A percentile compares a stretch with the other conserved stretches of the same genome.
Evolutionary conservation across 2,329 filamentous ascomycete genomes (phyloP).

Genomic region (Sarocladium strictum): DNA sequence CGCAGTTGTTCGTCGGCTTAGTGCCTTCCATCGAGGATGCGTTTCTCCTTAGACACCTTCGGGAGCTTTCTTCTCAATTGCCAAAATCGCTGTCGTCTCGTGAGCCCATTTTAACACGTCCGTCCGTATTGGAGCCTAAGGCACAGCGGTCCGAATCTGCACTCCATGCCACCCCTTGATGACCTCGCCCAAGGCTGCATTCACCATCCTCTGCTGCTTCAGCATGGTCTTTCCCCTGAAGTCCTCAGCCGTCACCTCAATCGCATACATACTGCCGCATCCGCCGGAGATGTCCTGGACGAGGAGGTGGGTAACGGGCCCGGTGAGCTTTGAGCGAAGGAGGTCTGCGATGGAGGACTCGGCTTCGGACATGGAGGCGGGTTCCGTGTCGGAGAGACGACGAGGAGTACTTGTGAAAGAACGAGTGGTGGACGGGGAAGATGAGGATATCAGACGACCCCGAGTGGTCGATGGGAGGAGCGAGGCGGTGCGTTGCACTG

Average conservation of each 20-base stretch:
- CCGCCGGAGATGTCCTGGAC: slow-evolving; percentile 79
- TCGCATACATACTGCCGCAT: slow-evolving; percentile 82
- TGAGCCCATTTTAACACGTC: too few species aligned
- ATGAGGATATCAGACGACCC: too few species aligned
- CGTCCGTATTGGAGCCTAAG: slow-evolving; percentile 14
- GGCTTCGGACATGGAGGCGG: slow-evolving; percentile 35
- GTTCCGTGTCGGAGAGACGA: slow-evolving; percentile 11
- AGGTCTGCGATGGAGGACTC: slow-evolving; percentile 55
- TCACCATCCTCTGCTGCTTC: slow-evolving; percentile 79
- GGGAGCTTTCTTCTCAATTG: too few species aligned
- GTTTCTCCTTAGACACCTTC: slow-evolving; percentile 10
- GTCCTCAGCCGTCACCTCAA: slow-evolving; percentile 66
- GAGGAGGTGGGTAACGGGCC: slow-evolving; percentile 42
- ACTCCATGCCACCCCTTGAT: slow-evolving; percentile 80
- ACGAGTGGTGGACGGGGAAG: neutral
- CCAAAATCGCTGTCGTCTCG: too few species aligned
- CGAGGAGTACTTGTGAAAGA: slow-evolving; percentile 12
- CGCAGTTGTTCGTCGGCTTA: too few species aligned
- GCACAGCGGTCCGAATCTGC: slow-evolving; percentile 65
- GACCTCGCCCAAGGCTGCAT: slow-evolving; percentile 65
- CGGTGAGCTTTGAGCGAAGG: slow-evolving; percentile 21
- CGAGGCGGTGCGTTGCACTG: too few species aligned
- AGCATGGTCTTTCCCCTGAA: slow-evolving; percentile 69
- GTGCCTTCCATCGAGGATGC: too few species aligned
- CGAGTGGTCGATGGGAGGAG: too few species aligned